phyloP scores from a whole-genome alignment of 805 yeast species.

The Kluyveromyces dobzhanskii region DNA sequence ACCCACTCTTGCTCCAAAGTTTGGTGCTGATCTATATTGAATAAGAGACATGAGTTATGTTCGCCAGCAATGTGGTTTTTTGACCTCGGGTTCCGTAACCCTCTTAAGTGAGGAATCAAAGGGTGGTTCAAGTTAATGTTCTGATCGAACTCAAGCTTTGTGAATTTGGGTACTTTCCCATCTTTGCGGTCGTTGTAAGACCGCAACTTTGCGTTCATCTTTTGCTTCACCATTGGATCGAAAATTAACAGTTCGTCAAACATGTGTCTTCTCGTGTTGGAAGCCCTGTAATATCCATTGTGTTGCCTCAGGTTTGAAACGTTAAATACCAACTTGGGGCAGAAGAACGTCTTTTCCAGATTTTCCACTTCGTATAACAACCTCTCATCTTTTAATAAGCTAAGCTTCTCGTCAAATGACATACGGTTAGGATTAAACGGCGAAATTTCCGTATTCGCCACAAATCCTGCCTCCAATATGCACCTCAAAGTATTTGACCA shows the following conservation, averaged over 20 bases:
- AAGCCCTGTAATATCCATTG: not conserved
- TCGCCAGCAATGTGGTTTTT: not conserved
- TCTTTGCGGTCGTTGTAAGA: not conserved
- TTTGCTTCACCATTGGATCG: not conserved
- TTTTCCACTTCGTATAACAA: not conserved
- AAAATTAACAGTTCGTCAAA: not conserved
- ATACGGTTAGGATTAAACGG: not conserved
- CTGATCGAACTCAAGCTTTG: conserved; percentile 1
- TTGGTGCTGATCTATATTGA: not conserved
- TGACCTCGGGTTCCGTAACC: not conserved
- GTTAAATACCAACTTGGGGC: not conserved
- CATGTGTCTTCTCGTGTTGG: not conserved
- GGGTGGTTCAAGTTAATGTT: conserved; percentile 1
- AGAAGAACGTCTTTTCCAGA: not conserved
- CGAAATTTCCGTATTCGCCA: not conserved
- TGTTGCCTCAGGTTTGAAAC: not conserved
- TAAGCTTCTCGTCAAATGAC: not conserved
- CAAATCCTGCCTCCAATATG: not conserved
- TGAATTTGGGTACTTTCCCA: not conserved
- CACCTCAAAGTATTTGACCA: not conserved
- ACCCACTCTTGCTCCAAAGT: not conserved
- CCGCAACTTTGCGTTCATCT: not conserved
- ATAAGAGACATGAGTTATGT: not conserved
- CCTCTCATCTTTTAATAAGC: not conserved
- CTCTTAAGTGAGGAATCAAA: not conserved